Base-by-base conservation (phyloP, 176 grass and related monocot genomes). In the Bromus sterilis region DNA sequence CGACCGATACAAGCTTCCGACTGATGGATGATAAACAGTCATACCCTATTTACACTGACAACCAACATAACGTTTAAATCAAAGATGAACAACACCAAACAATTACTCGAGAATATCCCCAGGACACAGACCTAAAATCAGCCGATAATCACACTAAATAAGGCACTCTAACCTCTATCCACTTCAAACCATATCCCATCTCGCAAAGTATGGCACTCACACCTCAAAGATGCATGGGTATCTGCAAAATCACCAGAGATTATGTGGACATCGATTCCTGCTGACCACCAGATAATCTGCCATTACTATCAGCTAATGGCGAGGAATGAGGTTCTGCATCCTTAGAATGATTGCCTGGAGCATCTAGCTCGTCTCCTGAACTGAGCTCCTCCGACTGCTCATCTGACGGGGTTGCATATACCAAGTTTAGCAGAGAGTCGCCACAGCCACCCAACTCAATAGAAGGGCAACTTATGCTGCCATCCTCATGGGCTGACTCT, bases 381-480 rank as follows among this genome's bases (percentile, higher is more conserved):
- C 78, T 88, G 25, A 89, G 71, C 60, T 92, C 95, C 80, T 89
- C 88, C 9, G 88, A 71, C 65, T 83, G 83, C 59, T 36, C 62
- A 44, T 36, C 62, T 61, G 86, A 82, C 28, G 90, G 90, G 66
- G 89, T 63, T 10, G 77, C 74, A 18, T 87, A 91, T 41, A 92
- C 74, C 82, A 98, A 85, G 72, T 86, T 94, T 35, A 98, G 42
- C 72, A 87, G 35, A 43, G 84, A 81, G 9, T 90, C 82, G n/a
- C 88, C 90, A 9, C 95, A 98, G 41, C 95, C 95, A 86, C 86
- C 95, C n/a, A 91, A 64, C 76, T 98, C 86, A 80, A 94, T 89
- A n/a, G 90, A 84, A 11, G 95, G 95, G 74, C 95, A 98, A 82
- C 56, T 87, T 20, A 98, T 88, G 46, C 82, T 94, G 57, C 82